These are phyloP conservation scores for Boletus semigastroideus DNA, from an alignment of 1,284 basidiomycete species.

Conservation along the genomic window DNA sequence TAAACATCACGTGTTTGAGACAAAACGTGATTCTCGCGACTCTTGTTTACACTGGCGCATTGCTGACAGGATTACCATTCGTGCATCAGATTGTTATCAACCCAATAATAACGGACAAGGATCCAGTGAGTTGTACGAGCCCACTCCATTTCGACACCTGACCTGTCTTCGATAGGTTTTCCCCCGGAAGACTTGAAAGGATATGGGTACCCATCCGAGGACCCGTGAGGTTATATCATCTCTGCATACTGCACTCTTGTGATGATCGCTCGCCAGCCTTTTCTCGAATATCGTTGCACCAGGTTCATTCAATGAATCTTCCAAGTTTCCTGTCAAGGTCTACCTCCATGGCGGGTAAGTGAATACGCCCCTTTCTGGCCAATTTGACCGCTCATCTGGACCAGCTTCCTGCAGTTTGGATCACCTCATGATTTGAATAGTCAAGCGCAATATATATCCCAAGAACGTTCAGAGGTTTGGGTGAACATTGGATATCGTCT, in stretches of 20 bases:
- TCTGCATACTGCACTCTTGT: neutral
- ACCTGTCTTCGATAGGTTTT: neutral
- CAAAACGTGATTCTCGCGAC: constrained; percentile 45
- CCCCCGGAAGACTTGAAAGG: constrained; percentile 41
- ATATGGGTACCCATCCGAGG: constrained; percentile 63
- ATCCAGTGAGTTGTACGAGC: neutral
- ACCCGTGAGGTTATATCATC: constrained; percentile 47
- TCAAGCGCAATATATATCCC: constrained; percentile 67
- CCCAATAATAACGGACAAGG: constrained; percentile 54
- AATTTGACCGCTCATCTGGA: neutral
- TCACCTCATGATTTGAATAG: constrained; percentile 58
- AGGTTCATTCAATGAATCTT: constrained; percentile 47
- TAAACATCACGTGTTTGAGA: constrained; percentile 61
- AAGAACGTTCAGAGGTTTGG: constrained; percentile 66
- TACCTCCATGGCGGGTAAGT: constrained; percentile 70
- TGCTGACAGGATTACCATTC: neutral
- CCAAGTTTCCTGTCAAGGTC: constrained; percentile 61
- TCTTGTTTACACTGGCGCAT: neutral
- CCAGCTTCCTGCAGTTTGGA: constrained; percentile 77
- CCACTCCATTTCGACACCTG: neutral
- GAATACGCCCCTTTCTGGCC: neutral
- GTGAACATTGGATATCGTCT: constrained; percentile 72
- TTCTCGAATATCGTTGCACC: constrained; percentile 71
- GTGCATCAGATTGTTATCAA: constrained; percentile 51
- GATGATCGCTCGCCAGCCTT: constrained; percentile 38